Percentiles rank a stretch among this genome's conserved stretches.
These are phyloP conservation scores for Creolimax fragrantissima DNA, from an alignment of 78 protist genomes.

Conservation along the genomic window DNA sequence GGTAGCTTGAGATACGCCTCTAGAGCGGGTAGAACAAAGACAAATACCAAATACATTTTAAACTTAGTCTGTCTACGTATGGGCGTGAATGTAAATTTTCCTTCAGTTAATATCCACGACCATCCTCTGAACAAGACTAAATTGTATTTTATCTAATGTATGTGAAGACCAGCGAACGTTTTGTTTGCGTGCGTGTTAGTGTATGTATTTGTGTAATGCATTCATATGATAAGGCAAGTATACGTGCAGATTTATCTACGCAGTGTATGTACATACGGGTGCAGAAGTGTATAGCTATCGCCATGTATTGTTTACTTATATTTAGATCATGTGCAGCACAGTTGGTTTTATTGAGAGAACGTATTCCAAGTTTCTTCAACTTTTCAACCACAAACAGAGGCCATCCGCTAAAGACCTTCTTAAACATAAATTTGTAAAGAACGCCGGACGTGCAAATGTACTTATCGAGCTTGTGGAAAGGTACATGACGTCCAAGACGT, in stretches of 20 bases:
- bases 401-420: background rate
- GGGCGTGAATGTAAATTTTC: background rate
- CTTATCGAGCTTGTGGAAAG: slow-evolving; percentile 67
- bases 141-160: no score
- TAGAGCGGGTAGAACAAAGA: background rate
- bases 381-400: background rate
- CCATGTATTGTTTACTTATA: background rate
- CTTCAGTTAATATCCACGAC: background rate
- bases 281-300: background rate
- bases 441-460: slow-evolving; percentile 43
- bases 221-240: background rate
- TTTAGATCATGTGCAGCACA: background rate
- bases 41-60: background rate
- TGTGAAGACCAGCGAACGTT: no score
- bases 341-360: background rate
- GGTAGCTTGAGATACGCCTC: background rate
- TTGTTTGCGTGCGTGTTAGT: no score
- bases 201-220: no score
- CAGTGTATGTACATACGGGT: background rate
- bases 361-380: background rate
- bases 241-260: background rate
- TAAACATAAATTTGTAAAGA: slow-evolving; percentile 59
- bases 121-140: background rate
- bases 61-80: background rate
- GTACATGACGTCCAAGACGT: background rate